Evolutionary conservation across 2,329 filamentous ascomycete species (phyloP), one percentile per base, ranked within the genome.

Genomic region (Ceratocystis alfenasii): DNA sequence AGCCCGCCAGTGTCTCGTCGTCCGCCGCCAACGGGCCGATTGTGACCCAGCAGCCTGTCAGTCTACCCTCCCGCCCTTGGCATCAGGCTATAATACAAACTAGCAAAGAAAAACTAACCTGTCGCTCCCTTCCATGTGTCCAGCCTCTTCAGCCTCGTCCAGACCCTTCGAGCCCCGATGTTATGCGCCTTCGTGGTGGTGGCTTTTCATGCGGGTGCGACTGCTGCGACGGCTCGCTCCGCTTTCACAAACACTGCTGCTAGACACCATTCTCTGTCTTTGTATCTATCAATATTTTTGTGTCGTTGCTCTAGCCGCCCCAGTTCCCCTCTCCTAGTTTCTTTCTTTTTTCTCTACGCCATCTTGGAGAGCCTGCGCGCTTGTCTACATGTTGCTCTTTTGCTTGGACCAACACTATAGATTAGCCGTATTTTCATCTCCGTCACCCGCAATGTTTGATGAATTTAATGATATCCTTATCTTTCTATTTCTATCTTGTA

Each of bases 181-280:
- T 33, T 45, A 62, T 67, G 57, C 64, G 63, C 30, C 65, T 74
- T 2, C 72, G 72, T 10, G 72, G 72, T 22, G 72, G 72, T 5
- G 71, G 72, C 33, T 36, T 73, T 10, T 69, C 66, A 41, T 65
- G 71, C 7, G 72, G 72, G 28, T 73, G 68, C 53, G 70, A 72
- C 46, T 74, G 72, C 69, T 74, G 72, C 59, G 55, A 68, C 30
- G 72, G 72, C 15, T 69, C 69, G 28, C 73, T 72, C 63, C 70
- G 69, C 50, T 73, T 73, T 68, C 62, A 74, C 69, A 73, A 72
- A 69, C 65, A 68, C 62, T 74, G 71, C 68, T 74, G 72, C 68
- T 73, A 68, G 25, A 33, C 41, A 20, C 59, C 8, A n/a, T n/a
- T 61, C 55, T 36, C 22, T 7, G 6, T 25, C 12, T 15, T 25